phyloP scores from a whole-genome alignment of 306 rosid genomes.

The Trifolium fragiferum region DNA sequence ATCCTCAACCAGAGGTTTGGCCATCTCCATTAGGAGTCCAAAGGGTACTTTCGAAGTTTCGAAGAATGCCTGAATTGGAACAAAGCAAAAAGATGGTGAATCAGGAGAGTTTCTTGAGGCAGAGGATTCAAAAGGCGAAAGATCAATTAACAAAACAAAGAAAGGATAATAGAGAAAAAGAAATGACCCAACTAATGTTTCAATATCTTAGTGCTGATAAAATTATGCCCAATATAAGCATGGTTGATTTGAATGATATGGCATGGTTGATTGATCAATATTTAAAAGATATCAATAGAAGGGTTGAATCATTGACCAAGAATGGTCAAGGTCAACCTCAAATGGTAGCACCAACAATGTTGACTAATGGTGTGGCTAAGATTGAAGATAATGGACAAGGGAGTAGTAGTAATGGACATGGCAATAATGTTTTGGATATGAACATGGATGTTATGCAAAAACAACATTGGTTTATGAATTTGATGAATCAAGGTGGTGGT shows the following conservation, averaged over 20 bases:
- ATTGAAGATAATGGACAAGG: slow-evolving; percentile 40
- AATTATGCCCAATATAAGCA: slow-evolving; percentile 44
- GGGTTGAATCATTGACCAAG: slow-evolving; percentile 45
- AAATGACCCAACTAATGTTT: slow-evolving; percentile 54
- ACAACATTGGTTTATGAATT: slow-evolving; percentile 48
- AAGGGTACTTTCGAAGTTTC: slow-evolving; percentile 40
- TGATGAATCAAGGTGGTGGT: slow-evolving; percentile 46
- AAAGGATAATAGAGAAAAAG: slow-evolving; percentile 51
- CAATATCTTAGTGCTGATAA: slow-evolving; percentile 50
- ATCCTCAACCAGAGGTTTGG: slow-evolving; percentile 61
- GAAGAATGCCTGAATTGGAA: slow-evolving; percentile 52
- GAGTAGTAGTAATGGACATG: not conserved
- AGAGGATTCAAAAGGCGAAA: slow-evolving; percentile 49
- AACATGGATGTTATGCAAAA: slow-evolving; percentile 40
- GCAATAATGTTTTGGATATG: slow-evolving; percentile 32
- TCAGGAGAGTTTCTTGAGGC: slow-evolving; percentile 51
- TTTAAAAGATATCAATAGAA: slow-evolving; percentile 50
- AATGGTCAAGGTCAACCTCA: slow-evolving; percentile 38
- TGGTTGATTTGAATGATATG: slow-evolving; percentile 52
- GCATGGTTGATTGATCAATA: slow-evolving; percentile 54
- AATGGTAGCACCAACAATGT: slow-evolving; percentile 27
- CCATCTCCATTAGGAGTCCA: slow-evolving; percentile 48
- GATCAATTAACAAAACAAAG: slow-evolving; percentile 49
- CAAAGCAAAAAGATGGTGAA: slow-evolving; percentile 61
- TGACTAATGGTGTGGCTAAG: slow-evolving; percentile 31